phyloP scores from a whole-genome alignment of 2,329 filamentous ascomycete genomes.

The Talaromyces albobiverticillius region DNA sequence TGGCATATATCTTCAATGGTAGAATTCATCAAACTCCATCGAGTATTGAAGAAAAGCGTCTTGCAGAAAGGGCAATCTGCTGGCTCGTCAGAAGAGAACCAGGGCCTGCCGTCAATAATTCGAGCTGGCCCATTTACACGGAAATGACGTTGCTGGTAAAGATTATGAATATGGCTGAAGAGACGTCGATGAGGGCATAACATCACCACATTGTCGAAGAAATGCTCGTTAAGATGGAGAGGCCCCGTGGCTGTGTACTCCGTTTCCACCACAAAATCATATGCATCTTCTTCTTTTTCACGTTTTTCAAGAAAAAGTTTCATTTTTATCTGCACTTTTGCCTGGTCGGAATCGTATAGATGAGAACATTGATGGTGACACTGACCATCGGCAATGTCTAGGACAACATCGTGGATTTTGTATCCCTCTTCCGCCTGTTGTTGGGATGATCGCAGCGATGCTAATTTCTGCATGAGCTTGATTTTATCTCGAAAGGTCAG shows the following conservation, averaged over 20 bases:
- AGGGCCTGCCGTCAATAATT: background rate
- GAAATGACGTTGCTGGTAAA: background rate
- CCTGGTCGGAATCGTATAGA: background rate
- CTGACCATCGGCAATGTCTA: background rate
- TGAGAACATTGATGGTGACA: background rate
- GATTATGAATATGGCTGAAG: background rate
- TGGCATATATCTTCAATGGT: background rate
- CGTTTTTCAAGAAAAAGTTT: background rate
- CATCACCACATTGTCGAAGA: background rate
- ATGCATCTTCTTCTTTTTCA: no score
- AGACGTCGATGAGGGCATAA: background rate
- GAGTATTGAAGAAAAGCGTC: background rate
- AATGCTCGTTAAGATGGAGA: background rate
- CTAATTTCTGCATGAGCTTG: background rate
- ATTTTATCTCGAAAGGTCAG: constrained; percentile 5
- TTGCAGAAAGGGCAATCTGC: background rate
- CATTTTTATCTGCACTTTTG: background rate
- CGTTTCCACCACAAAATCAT: background rate
- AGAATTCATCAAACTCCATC: background rate
- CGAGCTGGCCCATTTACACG: background rate
- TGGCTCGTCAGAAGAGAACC: background rate
- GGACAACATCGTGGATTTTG: no score
- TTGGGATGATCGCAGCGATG: no score
- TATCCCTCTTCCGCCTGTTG: no score
- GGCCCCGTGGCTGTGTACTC: background rate